These are phyloP conservation scores for Mollisia scopiformis DNA, from an alignment of 2,329 filamentous ascomycete species.

Conservation along the genomic window DNA sequence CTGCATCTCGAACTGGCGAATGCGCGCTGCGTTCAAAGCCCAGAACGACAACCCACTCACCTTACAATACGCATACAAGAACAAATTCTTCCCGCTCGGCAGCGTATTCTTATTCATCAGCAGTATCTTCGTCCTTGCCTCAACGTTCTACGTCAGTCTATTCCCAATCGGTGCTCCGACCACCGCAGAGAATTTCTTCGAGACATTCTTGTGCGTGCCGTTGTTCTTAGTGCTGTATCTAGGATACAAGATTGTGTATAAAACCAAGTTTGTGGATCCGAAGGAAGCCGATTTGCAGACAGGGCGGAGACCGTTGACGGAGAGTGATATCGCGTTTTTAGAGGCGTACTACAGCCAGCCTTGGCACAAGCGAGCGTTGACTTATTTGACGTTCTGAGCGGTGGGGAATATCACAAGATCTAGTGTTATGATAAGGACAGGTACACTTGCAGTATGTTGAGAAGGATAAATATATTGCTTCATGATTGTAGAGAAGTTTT, in stretches of 20 bases:
- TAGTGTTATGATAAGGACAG: too few species aligned
- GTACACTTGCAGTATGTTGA: too few species aligned
- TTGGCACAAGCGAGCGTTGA: not conserved
- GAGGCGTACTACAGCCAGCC: not conserved
- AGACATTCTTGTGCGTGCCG: slow-evolving; percentile 4
- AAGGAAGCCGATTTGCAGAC: not conserved
- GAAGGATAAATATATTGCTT: too few species aligned
- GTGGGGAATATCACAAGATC: too few species aligned
- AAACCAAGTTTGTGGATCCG: slow-evolving; percentile 1
- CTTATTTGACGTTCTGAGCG: not conserved
- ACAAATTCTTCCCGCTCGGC: not conserved
- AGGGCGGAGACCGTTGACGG: not conserved
- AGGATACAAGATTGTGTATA: not conserved
- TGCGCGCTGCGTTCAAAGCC: slow-evolving; percentile 3
- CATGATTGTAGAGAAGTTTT: too few species aligned
- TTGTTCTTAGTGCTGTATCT: not conserved
- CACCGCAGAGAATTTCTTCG: not conserved
- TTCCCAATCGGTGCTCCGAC: not conserved
- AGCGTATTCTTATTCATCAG: not conserved
- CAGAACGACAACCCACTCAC: slow-evolving; percentile 2
- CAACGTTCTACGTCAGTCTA: not conserved
- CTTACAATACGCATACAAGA: slow-evolving; percentile 2
- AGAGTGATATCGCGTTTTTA: slow-evolving; percentile 1
- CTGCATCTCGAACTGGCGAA: slow-evolving; percentile 1
- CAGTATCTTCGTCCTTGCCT: not conserved